Evolutionary conservation across 2,329 filamentous ascomycete species (phyloP), one percentile per base, ranked within the genome.

Genomic region (Diaporthe batatas): DNA sequence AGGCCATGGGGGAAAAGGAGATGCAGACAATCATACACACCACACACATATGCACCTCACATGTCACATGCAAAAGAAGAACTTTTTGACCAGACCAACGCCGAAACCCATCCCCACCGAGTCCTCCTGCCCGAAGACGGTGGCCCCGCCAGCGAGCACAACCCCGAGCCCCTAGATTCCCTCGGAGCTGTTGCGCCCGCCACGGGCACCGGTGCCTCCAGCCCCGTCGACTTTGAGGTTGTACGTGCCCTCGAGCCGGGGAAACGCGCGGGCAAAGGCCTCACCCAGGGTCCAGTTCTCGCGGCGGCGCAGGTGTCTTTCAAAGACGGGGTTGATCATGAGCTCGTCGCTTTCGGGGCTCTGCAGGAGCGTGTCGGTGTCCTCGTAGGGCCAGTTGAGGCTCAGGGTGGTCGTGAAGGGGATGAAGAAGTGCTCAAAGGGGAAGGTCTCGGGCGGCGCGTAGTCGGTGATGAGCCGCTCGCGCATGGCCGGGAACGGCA

Each of bases 301-400:
- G 51, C 95, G 79, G 55, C 93, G 87, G 3, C 92, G 84, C 64
- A 98, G 79, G 80, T 98, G 95, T 49, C 90, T 86, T 82, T 97
- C 94, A 80, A 97, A 98, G 0, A 94, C 93, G 0, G 94, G 94
- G 76, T 96, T 97, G 75, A 98, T 94, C 75, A 93, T 87, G 73
- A 94, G 85, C 77, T 95, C 92, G 11, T 92, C 90, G 6, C 84
- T 83, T 4, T 86, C 86, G 0, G 87, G 85, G 34, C 88, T 85
- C 70, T 88, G 85, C 34, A 94, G 83, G 34, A 98, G 84, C 47
- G 91, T 90, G 76, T 95, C 92, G 0, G 89, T 90, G 0, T 91
- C 87, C 71, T 94, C 91, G 79, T 97, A 96, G 0, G 93, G 93
- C 95, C 95, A 98, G 76, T 95, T 96, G 21, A 98, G 81, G 34